Evolutionary conservation across 345 rosid genomes (phyloP).

Genomic region (Sonneratia caseolaris): DNA sequence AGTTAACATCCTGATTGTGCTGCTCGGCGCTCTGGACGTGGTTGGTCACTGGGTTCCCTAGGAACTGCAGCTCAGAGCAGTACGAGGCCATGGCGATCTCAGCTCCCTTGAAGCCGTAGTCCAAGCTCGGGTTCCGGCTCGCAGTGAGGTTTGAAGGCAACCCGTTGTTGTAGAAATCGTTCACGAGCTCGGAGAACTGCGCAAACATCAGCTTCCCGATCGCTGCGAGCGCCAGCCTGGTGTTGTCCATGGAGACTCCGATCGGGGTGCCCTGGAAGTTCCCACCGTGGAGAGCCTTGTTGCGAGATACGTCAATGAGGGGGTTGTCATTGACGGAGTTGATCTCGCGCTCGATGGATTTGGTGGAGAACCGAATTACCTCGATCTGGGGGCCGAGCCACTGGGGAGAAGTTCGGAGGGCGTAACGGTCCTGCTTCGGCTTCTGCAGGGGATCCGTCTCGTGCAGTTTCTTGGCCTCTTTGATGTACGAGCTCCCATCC

Average conservation of each 20-base stretch:
- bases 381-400: slow-evolving; percentile 54
- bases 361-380: slow-evolving; percentile 36
- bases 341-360: slow-evolving; percentile 41
- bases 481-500: slow-evolving; percentile 33
- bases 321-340: slow-evolving; percentile 62
- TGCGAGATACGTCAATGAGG: slow-evolving; percentile 53
- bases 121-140: slow-evolving; percentile 70
- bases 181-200: slow-evolving; percentile 56
- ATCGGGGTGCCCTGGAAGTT: slow-evolving; percentile 57
- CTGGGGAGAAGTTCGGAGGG: slow-evolving; percentile 46
- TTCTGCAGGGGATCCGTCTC: slow-evolving; percentile 41
- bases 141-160: slow-evolving; percentile 60
- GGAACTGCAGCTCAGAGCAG: slow-evolving; percentile 42
- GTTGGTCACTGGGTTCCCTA: slow-evolving; percentile 44
- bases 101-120: slow-evolving; percentile 71
- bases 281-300: slow-evolving; percentile 63
- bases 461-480: slow-evolving; percentile 32
- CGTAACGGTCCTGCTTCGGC: slow-evolving; percentile 47
- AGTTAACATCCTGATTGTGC: slow-evolving; percentile 52
- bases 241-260: slow-evolving; percentile 48
- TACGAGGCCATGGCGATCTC: slow-evolving; percentile 69
- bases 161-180: slow-evolving; percentile 71
- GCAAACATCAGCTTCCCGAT: slow-evolving; percentile 50
- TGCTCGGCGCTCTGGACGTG: slow-evolving; percentile 54
- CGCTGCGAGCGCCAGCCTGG: slow-evolving; percentile 36